Conservation (phyloP, 768 basidiomycete species). For the Podaxis carcinomalis region DNA sequence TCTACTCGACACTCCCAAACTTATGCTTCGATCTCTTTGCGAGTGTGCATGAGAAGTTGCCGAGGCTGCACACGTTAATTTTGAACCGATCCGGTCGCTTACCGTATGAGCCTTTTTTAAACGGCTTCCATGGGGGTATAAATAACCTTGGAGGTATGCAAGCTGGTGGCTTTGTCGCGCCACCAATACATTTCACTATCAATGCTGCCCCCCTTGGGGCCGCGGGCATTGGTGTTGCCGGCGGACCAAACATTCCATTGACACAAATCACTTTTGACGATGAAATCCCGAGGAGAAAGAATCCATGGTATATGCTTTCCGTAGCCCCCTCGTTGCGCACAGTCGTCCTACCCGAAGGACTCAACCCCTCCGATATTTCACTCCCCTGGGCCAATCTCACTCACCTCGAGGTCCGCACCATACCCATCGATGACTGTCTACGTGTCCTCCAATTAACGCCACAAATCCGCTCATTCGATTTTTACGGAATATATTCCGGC, state of each 20-base stretch:
- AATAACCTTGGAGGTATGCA: neutral
- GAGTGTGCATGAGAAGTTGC: conserved; percentile 4
- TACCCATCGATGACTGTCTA: conserved; percentile 6
- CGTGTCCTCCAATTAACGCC: conserved; percentile 2
- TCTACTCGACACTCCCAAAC: conserved; percentile 9
- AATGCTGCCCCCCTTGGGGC: neutral
- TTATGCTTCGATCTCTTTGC: conserved; percentile 8
- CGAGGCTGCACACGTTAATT: conserved; percentile 3
- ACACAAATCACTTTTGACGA: neutral
- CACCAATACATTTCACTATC: neutral
- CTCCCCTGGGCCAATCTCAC: conserved; percentile 3
- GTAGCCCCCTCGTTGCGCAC: neutral
- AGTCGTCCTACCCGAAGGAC: conserved; percentile 9
- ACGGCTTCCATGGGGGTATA: neutral
- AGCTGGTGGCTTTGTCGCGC: neutral
- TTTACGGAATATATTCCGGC: conserved; percentile 7
- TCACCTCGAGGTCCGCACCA: conserved; percentile 8
- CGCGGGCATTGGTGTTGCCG: neutral
- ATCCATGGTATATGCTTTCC: conserved; percentile 11
- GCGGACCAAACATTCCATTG: neutral
- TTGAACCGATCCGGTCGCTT: conserved; percentile 2
- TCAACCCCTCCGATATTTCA: conserved; percentile 1
- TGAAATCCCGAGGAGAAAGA: neutral
- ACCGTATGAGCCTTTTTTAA: neutral
- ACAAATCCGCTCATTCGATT: conserved; percentile 2